Evolutionary conservation across 2,329 filamentous ascomycete genomes (phyloP).

Genomic region (Paecilomyces niveus): DNA sequence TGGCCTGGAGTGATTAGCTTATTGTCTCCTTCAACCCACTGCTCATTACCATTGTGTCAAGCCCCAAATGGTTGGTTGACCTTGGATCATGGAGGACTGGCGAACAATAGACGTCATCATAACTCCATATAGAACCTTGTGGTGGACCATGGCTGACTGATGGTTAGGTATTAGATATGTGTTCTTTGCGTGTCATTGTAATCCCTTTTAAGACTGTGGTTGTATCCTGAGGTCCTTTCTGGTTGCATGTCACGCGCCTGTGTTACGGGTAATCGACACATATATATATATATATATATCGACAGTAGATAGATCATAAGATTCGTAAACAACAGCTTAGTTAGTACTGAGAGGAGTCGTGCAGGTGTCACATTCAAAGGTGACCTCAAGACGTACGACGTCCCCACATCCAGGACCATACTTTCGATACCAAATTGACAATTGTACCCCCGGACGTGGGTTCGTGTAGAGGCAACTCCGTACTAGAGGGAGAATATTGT

Average conservation of each 20-base stretch:
- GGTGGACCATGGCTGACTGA: not conserved
- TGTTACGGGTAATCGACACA: not conserved
- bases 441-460: not conserved
- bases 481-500: not conserved
- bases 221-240: not conserved
- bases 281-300: not conserved
- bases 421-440: not conserved
- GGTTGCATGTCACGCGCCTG: not conserved
- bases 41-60: not conserved
- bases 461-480: not conserved
- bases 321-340: not conserved
- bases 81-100: not conserved
- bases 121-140: not conserved
- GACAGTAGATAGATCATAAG: not conserved
- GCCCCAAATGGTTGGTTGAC: not conserved
- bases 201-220: not conserved
- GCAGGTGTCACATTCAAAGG: not conserved
- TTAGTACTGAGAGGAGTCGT: not conserved
- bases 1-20: not conserved
- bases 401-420: not conserved
- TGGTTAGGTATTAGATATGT: not conserved
- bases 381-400: not conserved
- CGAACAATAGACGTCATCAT: not conserved
- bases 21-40: not conserved
- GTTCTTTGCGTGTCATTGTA: not conserved